Evolutionary conservation across 2,329 filamentous ascomycete species (phyloP).

Genomic region (Pseudocercospora fijiensis): DNA sequence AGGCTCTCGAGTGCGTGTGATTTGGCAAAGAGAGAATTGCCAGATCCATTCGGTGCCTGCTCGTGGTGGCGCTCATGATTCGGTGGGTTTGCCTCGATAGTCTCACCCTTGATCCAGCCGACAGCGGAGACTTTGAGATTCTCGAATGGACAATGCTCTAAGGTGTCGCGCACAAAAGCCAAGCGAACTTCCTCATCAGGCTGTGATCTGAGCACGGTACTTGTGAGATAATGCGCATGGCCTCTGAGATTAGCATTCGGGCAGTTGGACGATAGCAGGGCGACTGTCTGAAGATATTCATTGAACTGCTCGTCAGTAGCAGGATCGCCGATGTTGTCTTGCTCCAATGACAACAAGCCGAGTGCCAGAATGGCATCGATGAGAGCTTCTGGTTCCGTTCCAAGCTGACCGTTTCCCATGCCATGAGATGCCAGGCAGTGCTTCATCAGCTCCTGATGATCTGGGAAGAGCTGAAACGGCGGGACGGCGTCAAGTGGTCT

Average conservation of each 20-base stretch:
- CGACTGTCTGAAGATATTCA: slow-evolving; percentile 52
- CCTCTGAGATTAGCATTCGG: slow-evolving; percentile 49
- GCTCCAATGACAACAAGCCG: slow-evolving; percentile 51
- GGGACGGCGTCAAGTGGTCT: slow-evolving; percentile 33
- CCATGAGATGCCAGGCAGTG: slow-evolving; percentile 50
- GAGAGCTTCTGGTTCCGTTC: slow-evolving; percentile 52
- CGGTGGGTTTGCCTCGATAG: slow-evolving; percentile 48
- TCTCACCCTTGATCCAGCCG: slow-evolving; percentile 61
- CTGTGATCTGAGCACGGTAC: slow-evolving; percentile 54
- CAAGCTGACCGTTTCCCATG: slow-evolving; percentile 41
- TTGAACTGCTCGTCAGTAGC: slow-evolving; percentile 53
- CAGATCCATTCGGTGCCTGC: slow-evolving; percentile 12
- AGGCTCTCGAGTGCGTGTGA: slow-evolving; percentile 49
- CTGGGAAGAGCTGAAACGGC: slow-evolving; percentile 53
- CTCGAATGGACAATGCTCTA: slow-evolving; percentile 55
- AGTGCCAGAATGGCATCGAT: slow-evolving; percentile 56
- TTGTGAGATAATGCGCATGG: slow-evolving; percentile 51
- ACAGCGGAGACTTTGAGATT: slow-evolving; percentile 59
- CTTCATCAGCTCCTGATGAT: slow-evolving; percentile 52
- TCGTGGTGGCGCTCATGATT: slow-evolving; percentile 23
- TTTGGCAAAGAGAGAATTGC: slow-evolving; percentile 48
- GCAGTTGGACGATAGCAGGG: slow-evolving; percentile 51
- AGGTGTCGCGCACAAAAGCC: slow-evolving; percentile 55
- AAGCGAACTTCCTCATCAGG: slow-evolving; percentile 53
- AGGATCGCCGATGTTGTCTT: slow-evolving; percentile 48